A percentile compares a stretch with the other conserved stretches of the same genome.
Evolutionary conservation across 2,329 filamentous ascomycete genomes (phyloP).

Genomic region (Cladosporium sp.): DNA sequence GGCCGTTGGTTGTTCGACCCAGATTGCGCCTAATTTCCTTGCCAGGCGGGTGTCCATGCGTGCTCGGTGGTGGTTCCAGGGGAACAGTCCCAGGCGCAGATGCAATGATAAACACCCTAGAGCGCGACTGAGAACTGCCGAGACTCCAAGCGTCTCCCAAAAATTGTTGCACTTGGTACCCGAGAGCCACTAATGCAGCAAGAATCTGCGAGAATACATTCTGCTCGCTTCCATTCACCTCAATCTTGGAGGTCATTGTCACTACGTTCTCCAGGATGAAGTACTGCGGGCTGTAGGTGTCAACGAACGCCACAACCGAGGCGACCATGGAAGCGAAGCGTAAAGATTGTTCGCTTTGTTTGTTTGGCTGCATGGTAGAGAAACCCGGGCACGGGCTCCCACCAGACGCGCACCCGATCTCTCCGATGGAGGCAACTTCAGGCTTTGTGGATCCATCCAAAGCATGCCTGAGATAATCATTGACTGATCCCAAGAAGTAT

Average conservation of each 20-base stretch:
- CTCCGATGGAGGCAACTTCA: constrained; percentile 58
- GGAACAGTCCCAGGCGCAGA: constrained; percentile 65
- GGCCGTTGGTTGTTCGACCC: constrained; percentile 61
- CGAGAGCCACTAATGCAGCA: constrained; percentile 70
- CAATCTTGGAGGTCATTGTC: constrained; percentile 53
- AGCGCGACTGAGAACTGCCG: constrained; percentile 65
- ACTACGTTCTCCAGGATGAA: constrained; percentile 76
- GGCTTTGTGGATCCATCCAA: constrained; percentile 51
- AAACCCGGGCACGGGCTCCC: constrained; percentile 80
- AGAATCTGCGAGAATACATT: constrained; percentile 74
- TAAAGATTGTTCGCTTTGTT: constrained; percentile 55
- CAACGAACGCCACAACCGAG: constrained; percentile 71
- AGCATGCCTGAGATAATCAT: constrained; percentile 62
- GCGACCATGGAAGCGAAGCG: constrained; percentile 77
- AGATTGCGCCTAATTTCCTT: constrained; percentile 42
- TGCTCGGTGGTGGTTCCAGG: constrained; percentile 57
- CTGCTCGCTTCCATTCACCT: constrained; percentile 41
- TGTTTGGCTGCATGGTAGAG: constrained; percentile 62
- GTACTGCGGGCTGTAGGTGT: constrained; percentile 73
- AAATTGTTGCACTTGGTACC: constrained; percentile 71
- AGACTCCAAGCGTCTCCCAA: constrained; percentile 69
- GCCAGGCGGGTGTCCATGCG: constrained; percentile 60
- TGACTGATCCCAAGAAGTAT: constrained; percentile 70
- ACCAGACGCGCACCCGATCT: constrained; percentile 68
- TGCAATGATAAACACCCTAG: constrained; percentile 69